A percentile compares a stretch with the other conserved stretches of the same genome.
Evolutionary conservation across 257 asterid genomes (phyloP).

Genomic region (Verbena officinalis): DNA sequence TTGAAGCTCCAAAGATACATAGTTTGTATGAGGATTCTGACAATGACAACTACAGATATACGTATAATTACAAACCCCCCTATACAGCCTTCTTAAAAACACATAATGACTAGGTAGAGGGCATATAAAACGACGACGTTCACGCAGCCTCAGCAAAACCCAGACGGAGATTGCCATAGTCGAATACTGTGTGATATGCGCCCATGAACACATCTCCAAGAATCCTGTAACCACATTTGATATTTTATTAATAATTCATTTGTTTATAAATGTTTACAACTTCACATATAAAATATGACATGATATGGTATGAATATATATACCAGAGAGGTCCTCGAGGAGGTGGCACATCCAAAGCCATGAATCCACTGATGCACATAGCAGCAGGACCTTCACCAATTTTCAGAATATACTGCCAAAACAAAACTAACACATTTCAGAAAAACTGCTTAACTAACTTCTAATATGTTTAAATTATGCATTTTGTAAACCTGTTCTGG

Average conservation of each 20-base stretch:
- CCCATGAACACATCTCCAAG: conserved; percentile 99
- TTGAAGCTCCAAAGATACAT: not conserved
- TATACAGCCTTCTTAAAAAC: conserved; percentile 22
- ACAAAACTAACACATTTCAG: not conserved
- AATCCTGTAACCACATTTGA: conserved; percentile 59
- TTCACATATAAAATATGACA: too few species aligned
- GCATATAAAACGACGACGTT: conserved; percentile 13
- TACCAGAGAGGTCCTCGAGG: conserved; percentile 98
- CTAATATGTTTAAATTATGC: too few species aligned
- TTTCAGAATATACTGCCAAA: conserved; percentile 74
- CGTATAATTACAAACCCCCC: conserved; percentile 21
- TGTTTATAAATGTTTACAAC: too few species aligned
- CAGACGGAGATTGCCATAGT: conserved; percentile 73
- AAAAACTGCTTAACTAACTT: too few species aligned
- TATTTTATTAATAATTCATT: too few species aligned
- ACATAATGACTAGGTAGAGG: conserved; percentile 14
- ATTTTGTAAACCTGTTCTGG: conserved; percentile 83
- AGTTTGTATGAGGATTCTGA: too few species aligned
- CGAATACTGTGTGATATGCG: conserved; percentile 87
- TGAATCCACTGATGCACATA: conserved; percentile 85
- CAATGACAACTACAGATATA: too few species aligned
- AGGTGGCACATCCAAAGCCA: conserved; percentile 82
- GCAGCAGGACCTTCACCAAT: conserved; percentile 63
- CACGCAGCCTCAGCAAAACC: conserved; percentile 92
- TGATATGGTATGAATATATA: too few species aligned